Evolutionary conservation across 1,139 yeast genomes (phyloP).

Genomic region (Suhomyces coccinellae): DNA sequence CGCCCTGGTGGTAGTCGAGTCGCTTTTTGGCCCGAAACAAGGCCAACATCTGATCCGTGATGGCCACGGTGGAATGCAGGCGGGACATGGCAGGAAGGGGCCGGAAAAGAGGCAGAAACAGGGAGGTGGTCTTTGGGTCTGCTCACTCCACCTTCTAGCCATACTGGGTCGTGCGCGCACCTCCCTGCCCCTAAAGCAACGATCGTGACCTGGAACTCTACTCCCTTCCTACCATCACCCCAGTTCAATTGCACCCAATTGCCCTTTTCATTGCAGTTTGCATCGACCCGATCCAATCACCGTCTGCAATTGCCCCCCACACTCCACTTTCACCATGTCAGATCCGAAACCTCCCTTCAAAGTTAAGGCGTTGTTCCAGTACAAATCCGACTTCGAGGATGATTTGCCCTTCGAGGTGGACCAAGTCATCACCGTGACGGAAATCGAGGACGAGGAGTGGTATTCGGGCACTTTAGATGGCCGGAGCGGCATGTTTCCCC

Average conservation of each 20-base stretch:
- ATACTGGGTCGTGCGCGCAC: constrained; percentile 7
- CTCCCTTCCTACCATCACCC: not conserved
- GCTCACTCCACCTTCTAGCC: not conserved
- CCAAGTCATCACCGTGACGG: constrained; percentile 69
- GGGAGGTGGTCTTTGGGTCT: not conserved
- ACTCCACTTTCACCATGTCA: constrained; percentile 9
- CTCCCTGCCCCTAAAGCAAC: constrained; percentile 8
- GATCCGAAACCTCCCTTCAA: constrained; percentile 53
- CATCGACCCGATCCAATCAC: too few species aligned
- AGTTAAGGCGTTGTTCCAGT: constrained; percentile 70
- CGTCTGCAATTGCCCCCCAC: too few species aligned
- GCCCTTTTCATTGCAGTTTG: too few species aligned
- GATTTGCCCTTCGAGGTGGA: constrained; percentile 73
- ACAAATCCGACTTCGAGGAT: constrained; percentile 78
- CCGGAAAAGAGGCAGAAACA: not conserved
- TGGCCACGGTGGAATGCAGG: constrained; percentile 15
- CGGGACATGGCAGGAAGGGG: constrained; percentile 5
- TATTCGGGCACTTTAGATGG: constrained; percentile 65
- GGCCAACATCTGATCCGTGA: constrained; percentile 45
- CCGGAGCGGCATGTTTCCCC: constrained; percentile 81
- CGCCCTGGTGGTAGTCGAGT: constrained; percentile 56
- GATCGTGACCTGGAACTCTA: constrained; percentile 2
- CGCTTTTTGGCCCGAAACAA: constrained; percentile 58
- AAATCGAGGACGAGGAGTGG: constrained; percentile 91
- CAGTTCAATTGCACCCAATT: constrained; percentile 1